phyloP scores from a whole-genome alignment of 495 filamentous ascomycete genomes.

The Aspergillus ostianus region DNA sequence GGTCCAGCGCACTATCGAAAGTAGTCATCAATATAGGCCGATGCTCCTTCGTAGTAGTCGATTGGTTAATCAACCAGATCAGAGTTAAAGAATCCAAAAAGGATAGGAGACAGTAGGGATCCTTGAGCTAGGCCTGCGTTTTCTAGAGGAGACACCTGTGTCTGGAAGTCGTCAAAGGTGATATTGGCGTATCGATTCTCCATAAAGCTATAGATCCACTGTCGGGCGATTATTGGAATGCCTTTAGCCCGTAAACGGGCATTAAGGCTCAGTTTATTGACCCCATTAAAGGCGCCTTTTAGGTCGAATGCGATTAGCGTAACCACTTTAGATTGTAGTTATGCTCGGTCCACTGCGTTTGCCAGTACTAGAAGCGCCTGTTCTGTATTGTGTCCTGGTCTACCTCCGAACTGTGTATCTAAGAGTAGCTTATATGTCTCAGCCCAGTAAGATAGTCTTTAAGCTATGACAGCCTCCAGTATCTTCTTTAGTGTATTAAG shows the following conservation, averaged over 20 bases:
- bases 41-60: slow-evolving; percentile 18
- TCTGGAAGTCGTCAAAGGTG: slow-evolving; percentile 25
- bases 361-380: slow-evolving; percentile 24
- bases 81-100: slow-evolving; percentile 30
- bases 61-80: slow-evolving; percentile 27
- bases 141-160: slow-evolving; percentile 8
- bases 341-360: slow-evolving; percentile 28
- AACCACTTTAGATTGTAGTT: slow-evolving; percentile 18
- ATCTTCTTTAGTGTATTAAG: slow-evolving; percentile 30
- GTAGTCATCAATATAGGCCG: slow-evolving; percentile 28
- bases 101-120: slow-evolving; percentile 26
- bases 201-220: slow-evolving; percentile 29
- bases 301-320: slow-evolving; percentile 27
- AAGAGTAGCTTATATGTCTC: slow-evolving; percentile 27
- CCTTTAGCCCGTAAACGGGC: slow-evolving; percentile 16
- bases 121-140: slow-evolving; percentile 29
- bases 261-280: slow-evolving; percentile 26
- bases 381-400: slow-evolving; percentile 23
- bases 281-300: slow-evolving; percentile 32
- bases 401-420: slow-evolving; percentile 24
- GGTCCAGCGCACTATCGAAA: slow-evolving; percentile 19
- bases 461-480: slow-evolving; percentile 25
- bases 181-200: slow-evolving; percentile 22
- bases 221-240: slow-evolving; percentile 18
- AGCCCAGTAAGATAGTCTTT: slow-evolving; percentile 18